Evolutionary conservation across 495 filamentous ascomycete species (phyloP).

Genomic region (Staphylotrichum longicolle): DNA sequence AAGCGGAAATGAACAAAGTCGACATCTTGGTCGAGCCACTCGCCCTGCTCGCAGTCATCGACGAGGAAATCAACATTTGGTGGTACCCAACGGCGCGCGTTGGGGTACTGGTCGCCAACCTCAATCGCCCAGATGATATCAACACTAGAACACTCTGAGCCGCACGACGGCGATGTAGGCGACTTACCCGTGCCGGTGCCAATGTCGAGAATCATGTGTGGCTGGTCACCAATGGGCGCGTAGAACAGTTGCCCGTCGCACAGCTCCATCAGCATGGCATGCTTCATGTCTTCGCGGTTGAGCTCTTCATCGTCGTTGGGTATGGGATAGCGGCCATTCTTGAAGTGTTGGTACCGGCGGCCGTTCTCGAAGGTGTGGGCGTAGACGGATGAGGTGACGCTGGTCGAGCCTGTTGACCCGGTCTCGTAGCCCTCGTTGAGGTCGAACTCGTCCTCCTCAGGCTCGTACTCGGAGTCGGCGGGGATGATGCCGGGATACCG

Average conservation of each 20-base stretch:
- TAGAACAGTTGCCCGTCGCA: slow-evolving; percentile 45
- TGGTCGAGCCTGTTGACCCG: slow-evolving; percentile 31
- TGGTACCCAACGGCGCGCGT: slow-evolving; percentile 40
- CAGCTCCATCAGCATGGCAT: slow-evolving; percentile 37
- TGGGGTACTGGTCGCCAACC: slow-evolving; percentile 44
- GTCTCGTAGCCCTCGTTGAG: slow-evolving; percentile 33
- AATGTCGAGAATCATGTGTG: slow-evolving; percentile 47
- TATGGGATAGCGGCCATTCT: slow-evolving; percentile 52
- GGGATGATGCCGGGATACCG: slow-evolving; percentile 24
- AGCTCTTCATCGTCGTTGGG: slow-evolving; percentile 58
- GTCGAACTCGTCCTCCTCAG: slow-evolving; percentile 31
- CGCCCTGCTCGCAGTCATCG: slow-evolving; percentile 44
- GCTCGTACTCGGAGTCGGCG: slow-evolving; percentile 15
- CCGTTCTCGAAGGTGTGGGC: slow-evolving; percentile 54
- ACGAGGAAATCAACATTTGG: slow-evolving; percentile 45
- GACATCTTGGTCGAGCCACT: slow-evolving; percentile 41
- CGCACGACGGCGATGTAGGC: too few relatives aligned
- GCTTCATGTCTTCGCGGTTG: slow-evolving; percentile 49
- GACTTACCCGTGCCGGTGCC: slow-evolving; percentile 52
- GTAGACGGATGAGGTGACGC: slow-evolving; percentile 44
- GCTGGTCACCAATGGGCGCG: slow-evolving; percentile 43
- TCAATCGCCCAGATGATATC: slow-evolving; percentile 60
- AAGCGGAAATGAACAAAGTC: slow-evolving; percentile 46
- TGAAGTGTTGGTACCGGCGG: slow-evolving; percentile 57
- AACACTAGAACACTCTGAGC: too few relatives aligned